Base-by-base conservation (phyloP, 2,329 filamentous ascomycete genomes). In the Trichophyton rubrum region DNA sequence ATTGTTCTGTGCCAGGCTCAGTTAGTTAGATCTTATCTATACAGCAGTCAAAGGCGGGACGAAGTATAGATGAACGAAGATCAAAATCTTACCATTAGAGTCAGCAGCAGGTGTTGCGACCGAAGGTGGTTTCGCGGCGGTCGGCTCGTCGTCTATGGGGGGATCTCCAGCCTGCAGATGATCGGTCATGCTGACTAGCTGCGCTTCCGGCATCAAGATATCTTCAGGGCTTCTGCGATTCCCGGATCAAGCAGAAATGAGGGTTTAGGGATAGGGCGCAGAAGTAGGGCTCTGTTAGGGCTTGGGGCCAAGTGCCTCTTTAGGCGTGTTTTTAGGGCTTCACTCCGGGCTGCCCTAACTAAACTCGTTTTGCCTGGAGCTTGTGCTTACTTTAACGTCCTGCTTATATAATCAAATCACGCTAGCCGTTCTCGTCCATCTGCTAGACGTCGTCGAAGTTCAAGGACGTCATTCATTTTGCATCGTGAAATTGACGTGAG, bases 181-280 rank as follows among this genome's bases (percentile, higher is more conserved):
- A 43, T 57, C 40, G 20, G 55, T 33, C 51, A 57, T 57, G 40
- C 40, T 43, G 55, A 57, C 33, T 57, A 11, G 22, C 27, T 35
- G 53, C 33, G 7, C 20, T 35, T n/a, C 20, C 11, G n/a, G 51
- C 30, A 27, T 40, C 27, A 30, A 40, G n/a, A 41, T 40, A 57
- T 24, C 40, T 43, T 20, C 40, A 57, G 57, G 57, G 65, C 62
- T 60, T 64, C 63, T 66, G 64, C 63, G 66, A 68, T 69, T 73
- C 74, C 74, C 74, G 68, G 33, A 38, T 38, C 71, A 73, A 76
- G 71, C 67, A 76, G 74, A 74, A 76, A 76, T 76, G 69, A 76
- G 74, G 74, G 74, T 72, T 76, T 76, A 76, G 74, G 74, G 73
- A 67, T 75, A 76, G 74, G 74, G 74, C 74, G 73, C 72, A 68